Base-by-base conservation (phyloP, 108 stramenopile genomes). In the Mayamaea pseudoterrestris region DNA sequence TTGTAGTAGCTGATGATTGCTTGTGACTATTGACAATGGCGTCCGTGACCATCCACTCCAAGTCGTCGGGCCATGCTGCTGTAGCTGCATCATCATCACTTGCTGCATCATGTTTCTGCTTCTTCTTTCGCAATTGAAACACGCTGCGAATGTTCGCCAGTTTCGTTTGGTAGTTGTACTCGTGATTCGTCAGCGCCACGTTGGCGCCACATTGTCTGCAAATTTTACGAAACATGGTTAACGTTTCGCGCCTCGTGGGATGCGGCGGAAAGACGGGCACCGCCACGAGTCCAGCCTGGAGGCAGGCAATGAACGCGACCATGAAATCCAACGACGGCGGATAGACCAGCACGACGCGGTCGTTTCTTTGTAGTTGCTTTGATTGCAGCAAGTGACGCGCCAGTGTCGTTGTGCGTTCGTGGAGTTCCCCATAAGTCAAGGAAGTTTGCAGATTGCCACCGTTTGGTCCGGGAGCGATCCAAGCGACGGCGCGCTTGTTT, bases 221-320 rank as follows among this genome's bases (percentile, higher is more conserved):
- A 55, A 96, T 92, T 44, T 62, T 61, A 11, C 61, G 44, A 56
- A 98, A 98, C 65, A 83, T 64, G n/a, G 61, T 49, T 12, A 83
- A 32, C 21, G 83, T 85, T 40, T 82, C 78, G 30, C 73, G 68
- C 6, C 85, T 63, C 6, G 68, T 47, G 13, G 94, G 96, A 50
- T 94, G 79, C 8, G 96, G 96, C n/a, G 96, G 96, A 60, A 94
- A 98, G 30, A 93, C 91, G 9, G 95, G 95, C 1, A 96, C 95
- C 0, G 92, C 92, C 14, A 94, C 74, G 22, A 92, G 42, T 18
- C 87, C 83, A 5, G 80, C 77, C 35, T 90, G 84, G 44, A 98
- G 66, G 63, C 96, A 97, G 2, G 96, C 96, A 18, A 98, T 49
- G 57, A 99, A 98, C 3, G 93, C 77, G 11, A 95, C 54, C 34